These are phyloP conservation scores for Chlamydomonas schloesseri DNA, from an alignment of 139 green algal genomes.

Conservation along the genomic window DNA sequence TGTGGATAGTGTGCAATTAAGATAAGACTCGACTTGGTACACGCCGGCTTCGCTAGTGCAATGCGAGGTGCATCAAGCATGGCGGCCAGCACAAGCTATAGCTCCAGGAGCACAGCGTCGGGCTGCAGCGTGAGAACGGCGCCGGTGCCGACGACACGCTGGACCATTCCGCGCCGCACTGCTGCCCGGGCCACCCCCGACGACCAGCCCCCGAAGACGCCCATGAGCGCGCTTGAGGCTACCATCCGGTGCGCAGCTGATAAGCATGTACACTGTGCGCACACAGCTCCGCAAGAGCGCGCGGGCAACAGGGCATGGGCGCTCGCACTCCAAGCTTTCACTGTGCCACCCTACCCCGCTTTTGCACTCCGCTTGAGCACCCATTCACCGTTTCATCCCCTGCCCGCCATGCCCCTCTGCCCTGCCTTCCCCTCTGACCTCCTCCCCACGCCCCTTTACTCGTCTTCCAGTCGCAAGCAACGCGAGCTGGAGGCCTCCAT, in stretches of 20 bases:
- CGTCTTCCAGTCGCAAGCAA: constrained; percentile 41
- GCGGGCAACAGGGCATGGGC: not conserved
- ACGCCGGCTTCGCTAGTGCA: too few relatives aligned
- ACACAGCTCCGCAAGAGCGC: not conserved
- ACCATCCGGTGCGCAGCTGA: constrained; percentile 46
- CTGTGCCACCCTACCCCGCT: not conserved
- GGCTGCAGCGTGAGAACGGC: too few relatives aligned
- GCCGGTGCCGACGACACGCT: too few relatives aligned
- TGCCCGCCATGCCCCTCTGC: not conserved
- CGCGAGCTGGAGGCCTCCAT: constrained; percentile 44
- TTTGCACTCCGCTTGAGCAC: too few relatives aligned
- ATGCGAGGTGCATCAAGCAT: too few relatives aligned
- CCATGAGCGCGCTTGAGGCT: constrained; percentile 47
- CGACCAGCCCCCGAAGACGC: constrained; percentile 43
- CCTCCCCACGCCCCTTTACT: not conserved
- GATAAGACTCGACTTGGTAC: too few relatives aligned
- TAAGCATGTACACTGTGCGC: not conserved
- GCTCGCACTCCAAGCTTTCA: not conserved
- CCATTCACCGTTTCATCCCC: not conserved
- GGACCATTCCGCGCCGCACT: not conserved
- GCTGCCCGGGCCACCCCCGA: constrained; percentile 3
- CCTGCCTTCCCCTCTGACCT: too few relatives aligned
- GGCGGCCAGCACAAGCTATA: too few relatives aligned
- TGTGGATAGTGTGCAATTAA: too few relatives aligned
- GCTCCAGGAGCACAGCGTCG: too few relatives aligned